phyloP scores from a whole-genome alignment of 345 rosid genomes.

The Melaleuca alternifolia region DNA sequence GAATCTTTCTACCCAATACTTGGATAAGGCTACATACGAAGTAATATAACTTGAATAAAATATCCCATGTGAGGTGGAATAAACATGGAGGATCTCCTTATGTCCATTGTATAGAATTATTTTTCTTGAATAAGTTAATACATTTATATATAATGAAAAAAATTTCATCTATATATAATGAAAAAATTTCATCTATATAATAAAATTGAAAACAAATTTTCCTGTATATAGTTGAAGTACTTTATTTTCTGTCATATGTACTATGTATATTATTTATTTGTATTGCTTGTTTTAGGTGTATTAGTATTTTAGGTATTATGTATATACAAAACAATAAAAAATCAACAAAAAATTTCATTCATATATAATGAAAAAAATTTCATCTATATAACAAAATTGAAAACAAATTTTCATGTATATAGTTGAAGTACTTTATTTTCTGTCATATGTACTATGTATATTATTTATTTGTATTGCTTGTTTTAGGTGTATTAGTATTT shows the following conservation, averaged over 20 bases:
- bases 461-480: neutral
- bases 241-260: neutral
- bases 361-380: neutral
- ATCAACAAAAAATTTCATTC: too few relatives aligned
- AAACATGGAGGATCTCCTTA: neutral
- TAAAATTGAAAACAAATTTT: neutral
- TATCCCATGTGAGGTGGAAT: neutral
- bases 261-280: neutral
- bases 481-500: neutral
- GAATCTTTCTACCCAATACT: too few relatives aligned
- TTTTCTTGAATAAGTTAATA: neutral
- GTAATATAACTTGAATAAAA: neutral
- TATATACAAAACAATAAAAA: too few relatives aligned
- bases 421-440: neutral
- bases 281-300: neutral
- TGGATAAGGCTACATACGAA: neutral
- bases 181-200: neutral
- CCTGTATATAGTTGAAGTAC: neutral
- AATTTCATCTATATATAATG: neutral
- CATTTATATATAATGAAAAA: too few relatives aligned
- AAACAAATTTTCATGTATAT: neutral
- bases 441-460: neutral
- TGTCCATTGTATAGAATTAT: neutral
- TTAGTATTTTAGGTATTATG: neutral
- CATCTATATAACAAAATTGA: neutral